Percentiles rank a stretch among this genome's conserved stretches.
Evolutionary conservation across 1,284 basidiomycete species (phyloP).

Genomic region (Volvariella volvacea): DNA sequence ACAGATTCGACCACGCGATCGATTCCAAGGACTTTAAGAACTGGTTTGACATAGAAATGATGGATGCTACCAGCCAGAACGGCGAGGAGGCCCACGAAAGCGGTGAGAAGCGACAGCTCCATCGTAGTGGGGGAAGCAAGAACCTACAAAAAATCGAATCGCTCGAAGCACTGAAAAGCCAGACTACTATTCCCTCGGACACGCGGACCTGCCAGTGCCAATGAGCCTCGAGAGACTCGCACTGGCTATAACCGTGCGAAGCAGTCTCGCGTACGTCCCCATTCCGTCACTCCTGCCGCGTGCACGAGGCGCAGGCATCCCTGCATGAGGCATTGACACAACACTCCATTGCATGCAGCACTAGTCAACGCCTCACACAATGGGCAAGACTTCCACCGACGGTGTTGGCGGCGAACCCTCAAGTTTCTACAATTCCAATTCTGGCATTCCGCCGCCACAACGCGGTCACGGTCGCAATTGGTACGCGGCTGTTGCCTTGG

Average conservation of each 20-base stretch:
- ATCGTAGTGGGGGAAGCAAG: background rate
- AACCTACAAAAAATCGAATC: conserved; percentile 1
- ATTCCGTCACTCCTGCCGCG: no score
- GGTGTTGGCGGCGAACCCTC: no score
- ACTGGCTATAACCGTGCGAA: background rate
- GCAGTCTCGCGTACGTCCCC: background rate
- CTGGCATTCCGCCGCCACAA: no score
- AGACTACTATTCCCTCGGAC: background rate
- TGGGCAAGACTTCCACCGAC: no score
- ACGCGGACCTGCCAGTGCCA: background rate
- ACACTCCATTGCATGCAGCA: no score
- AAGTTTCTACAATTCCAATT: no score
- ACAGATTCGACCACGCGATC: conserved; percentile 35
- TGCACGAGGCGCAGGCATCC: no score
- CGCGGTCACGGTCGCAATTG: no score
- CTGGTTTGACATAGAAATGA: conserved; percentile 34
- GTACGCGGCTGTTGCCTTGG: no score
- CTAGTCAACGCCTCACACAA: no score
- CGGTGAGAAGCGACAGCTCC: conserved; percentile 15
- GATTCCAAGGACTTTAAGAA: conserved; percentile 32
- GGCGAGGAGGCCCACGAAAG: conserved; percentile 22
- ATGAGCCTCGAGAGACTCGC: background rate
- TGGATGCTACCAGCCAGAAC: conserved; percentile 27
- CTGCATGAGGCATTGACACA: no score
- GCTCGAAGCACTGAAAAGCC: background rate